phyloP scores from a whole-genome alignment of 352 stramenopile species.

The Aphanomyces invadans region DNA sequence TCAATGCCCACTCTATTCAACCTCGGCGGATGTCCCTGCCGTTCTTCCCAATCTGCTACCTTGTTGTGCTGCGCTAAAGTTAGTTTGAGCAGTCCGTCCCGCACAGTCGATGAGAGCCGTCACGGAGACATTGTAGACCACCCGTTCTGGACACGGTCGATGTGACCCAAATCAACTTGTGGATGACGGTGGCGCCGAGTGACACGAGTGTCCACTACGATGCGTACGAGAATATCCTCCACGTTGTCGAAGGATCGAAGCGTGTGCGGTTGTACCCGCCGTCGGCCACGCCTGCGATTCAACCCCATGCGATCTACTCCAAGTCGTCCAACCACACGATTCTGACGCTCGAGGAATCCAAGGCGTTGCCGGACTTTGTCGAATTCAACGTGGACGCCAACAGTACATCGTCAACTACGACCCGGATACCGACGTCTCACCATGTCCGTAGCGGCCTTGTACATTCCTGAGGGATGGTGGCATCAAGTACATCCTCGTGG shows the following conservation, averaged over 20 bases:
- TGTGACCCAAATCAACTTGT: conserved; percentile 80
- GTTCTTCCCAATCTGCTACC: conserved; percentile 53
- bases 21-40: conserved; percentile 37
- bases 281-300: conserved; percentile 42
- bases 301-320: conserved; percentile 55
- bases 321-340: conserved; percentile 71
- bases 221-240: conserved; percentile 69
- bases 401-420: background rate
- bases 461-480: conserved; percentile 82
- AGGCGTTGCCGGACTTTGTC: background rate
- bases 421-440: background rate
- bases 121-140: conserved; percentile 32
- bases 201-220: conserved; percentile 75
- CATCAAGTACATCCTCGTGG: conserved; percentile 37
- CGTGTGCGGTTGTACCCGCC: conserved; percentile 61
- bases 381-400: background rate
- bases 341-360: conserved; percentile 34
- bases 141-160: conserved; percentile 30
- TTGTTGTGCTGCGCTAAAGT: background rate
- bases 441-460: conserved; percentile 37
- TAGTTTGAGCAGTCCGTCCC: background rate
- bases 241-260: conserved; percentile 65
- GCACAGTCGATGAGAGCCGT: background rate
- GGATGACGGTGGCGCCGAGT: conserved; percentile 55
- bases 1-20: conserved; percentile 57